These are phyloP conservation scores for Calonectria henricotiae DNA, from an alignment of 2,329 filamentous ascomycete genomes.

Conservation along the genomic window DNA sequence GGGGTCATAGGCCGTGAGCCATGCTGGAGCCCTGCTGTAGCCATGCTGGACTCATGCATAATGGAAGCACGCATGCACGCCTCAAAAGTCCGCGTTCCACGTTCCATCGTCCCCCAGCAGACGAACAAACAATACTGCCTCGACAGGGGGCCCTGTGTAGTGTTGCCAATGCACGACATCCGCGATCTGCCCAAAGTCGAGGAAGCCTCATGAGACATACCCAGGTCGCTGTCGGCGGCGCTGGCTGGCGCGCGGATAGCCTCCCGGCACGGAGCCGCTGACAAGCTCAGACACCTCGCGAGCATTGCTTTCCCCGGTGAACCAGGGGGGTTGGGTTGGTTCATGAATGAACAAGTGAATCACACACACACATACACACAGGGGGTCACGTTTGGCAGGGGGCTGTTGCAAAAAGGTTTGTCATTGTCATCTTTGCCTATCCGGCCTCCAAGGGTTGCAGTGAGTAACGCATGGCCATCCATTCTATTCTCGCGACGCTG, in stretches of 20 bases:
- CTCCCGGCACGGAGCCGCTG: conserved; percentile 16
- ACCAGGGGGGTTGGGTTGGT: conserved; percentile 23
- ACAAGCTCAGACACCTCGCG: conserved; percentile 38
- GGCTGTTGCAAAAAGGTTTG: conserved; percentile 24
- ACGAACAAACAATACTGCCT: conserved; percentile 9
- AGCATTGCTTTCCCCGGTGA: conserved; percentile 36
- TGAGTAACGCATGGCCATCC: conserved; percentile 35
- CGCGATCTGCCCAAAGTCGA: conserved; percentile 44
- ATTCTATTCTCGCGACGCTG: conserved; percentile 45
- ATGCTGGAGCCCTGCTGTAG: no score
- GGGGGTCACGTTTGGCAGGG: background rate
- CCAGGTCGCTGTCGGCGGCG: conserved; percentile 16
- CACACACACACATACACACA: conserved; percentile 4
- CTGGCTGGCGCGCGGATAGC: conserved; percentile 31
- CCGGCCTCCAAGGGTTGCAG: conserved; percentile 7
- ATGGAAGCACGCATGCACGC: background rate
- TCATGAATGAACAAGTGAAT: conserved; percentile 14
- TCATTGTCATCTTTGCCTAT: background rate
- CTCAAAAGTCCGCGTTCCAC: background rate
- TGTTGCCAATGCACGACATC: conserved; percentile 52
- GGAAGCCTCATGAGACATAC: conserved; percentile 45
- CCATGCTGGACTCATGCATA: background rate
- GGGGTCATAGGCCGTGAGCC: background rate
- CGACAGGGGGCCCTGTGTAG: conserved; percentile 39
- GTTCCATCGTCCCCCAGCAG: conserved; percentile 13